Conservation (phyloP, 164 flowering plant species). For the Tetracentron sinense region DNA sequence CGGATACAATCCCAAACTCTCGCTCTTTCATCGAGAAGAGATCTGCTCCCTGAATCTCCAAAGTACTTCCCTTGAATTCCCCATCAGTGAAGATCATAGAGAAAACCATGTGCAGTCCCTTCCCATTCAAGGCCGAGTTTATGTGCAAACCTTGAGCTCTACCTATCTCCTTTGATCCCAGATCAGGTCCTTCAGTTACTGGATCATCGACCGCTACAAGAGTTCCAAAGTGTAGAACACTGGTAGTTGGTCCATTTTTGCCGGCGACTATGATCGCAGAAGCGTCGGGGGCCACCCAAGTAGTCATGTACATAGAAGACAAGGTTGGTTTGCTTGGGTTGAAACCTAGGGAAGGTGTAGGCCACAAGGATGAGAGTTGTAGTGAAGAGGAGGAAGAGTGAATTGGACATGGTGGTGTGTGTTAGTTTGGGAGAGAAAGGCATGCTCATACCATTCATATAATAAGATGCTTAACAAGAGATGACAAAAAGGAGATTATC, state of each 20-base stretch:
- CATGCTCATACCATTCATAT: not conserved
- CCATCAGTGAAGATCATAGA: constrained; percentile 35
- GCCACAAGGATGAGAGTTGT: constrained; percentile 17
- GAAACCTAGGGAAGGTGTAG: constrained; percentile 14
- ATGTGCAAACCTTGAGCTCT: constrained; percentile 30
- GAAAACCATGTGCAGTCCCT: constrained; percentile 26
- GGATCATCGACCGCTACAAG: constrained; percentile 21
- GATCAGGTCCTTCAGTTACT: constrained; percentile 26
- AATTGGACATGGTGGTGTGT: constrained; percentile 1
- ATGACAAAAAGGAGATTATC: not conserved
- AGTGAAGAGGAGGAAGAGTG: constrained; percentile 13
- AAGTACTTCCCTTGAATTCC: constrained; percentile 25
- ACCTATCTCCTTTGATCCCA: constrained; percentile 26
- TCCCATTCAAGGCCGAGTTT: constrained; percentile 31
- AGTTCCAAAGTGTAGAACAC: constrained; percentile 28
- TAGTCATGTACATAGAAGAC: constrained; percentile 31
- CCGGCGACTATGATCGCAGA: constrained; percentile 29
- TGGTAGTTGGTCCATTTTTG: constrained; percentile 15
- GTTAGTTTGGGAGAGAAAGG: not conserved
- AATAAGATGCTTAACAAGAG: not conserved
- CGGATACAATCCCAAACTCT: constrained; percentile 28
- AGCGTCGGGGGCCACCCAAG: constrained; percentile 20
- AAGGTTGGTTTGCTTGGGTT: constrained; percentile 26
- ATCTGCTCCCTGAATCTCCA: constrained; percentile 40
- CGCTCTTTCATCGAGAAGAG: constrained; percentile 23